Percentiles rank a stretch among this genome's conserved stretches.
phyloP scores from a whole-genome alignment of 208 protist species.

The Sergeia podlipaevii region DNA sequence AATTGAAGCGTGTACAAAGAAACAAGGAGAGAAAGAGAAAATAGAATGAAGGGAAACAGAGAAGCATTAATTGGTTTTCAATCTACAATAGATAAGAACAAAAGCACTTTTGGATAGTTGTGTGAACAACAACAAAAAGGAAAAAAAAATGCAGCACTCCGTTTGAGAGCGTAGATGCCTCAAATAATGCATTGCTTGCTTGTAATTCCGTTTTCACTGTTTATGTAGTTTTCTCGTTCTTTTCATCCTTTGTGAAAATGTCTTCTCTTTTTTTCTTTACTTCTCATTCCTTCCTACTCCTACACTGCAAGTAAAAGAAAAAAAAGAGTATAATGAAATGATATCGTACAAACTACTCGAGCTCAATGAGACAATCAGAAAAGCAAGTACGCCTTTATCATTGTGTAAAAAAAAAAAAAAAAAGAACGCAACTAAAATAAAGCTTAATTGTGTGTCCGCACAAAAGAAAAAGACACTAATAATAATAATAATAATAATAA shows the following conservation, averaged over 20 bases:
- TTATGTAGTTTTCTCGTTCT: constrained; percentile 1
- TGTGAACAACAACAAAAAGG: constrained; percentile 25
- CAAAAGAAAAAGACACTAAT: constrained; percentile 14
- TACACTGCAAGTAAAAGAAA: constrained; percentile 6
- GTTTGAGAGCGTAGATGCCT: no score
- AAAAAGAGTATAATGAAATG: not conserved
- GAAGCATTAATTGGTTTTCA: not conserved
- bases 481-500: constrained; percentile 12
- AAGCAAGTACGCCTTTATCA: not conserved
- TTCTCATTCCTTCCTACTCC: not conserved
- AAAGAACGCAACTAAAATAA: not conserved
- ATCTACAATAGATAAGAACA: no score
- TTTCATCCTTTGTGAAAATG: no score
- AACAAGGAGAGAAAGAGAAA: no score
- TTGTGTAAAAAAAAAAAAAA: constrained; percentile 5
- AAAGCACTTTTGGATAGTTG: no score
- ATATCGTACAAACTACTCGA: not conserved
- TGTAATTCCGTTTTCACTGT: constrained; percentile 12
- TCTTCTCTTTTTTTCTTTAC: constrained; percentile 10
- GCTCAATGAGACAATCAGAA: not conserved
- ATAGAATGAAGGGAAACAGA: constrained; percentile 5
- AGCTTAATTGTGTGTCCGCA: not conserved
- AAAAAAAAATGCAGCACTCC: no score
- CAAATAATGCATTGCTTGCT: no score
- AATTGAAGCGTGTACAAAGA: no score